Conservation (phyloP, 2,329 filamentous ascomycete species). For the Fonsecaea pedrosoi region DNA sequence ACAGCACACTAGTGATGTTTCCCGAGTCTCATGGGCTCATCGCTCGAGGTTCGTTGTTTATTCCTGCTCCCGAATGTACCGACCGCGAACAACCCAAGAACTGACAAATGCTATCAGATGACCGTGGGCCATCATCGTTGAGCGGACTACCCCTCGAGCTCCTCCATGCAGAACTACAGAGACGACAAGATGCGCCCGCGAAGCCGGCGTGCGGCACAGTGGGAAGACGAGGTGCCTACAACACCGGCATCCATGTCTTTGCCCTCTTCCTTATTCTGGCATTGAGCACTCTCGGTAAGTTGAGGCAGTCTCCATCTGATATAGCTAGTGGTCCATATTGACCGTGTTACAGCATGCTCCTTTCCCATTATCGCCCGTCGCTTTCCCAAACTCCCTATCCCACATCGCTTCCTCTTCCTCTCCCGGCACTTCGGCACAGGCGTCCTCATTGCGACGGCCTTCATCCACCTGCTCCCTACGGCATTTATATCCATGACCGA, state of each 20-base stretch:
- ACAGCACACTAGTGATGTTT: constrained; percentile 22
- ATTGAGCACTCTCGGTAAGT: constrained; percentile 64
- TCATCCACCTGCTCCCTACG: constrained; percentile 76
- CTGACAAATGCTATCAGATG: constrained; percentile 22
- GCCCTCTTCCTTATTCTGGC: constrained; percentile 70
- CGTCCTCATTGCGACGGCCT: constrained; percentile 84
- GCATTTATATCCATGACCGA: constrained; percentile 71
- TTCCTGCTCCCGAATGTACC: neutral
- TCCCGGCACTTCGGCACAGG: constrained; percentile 81
- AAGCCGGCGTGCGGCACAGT: constrained; percentile 60
- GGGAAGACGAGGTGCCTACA: constrained; percentile 55
- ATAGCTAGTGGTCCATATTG: constrained; percentile 13
- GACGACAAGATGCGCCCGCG: constrained; percentile 52
- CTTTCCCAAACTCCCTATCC: constrained; percentile 63
- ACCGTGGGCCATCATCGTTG: constrained; percentile 23
- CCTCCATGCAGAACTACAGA: constrained; percentile 58
- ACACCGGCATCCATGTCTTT: constrained; percentile 70
- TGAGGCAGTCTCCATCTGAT: neutral
- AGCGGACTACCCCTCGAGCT: constrained; percentile 41
- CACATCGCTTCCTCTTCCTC: constrained; percentile 67
- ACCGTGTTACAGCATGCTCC: constrained; percentile 61
- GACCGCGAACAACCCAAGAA: neutral
- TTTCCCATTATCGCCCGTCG: constrained; percentile 70
- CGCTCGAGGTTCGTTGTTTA: constrained; percentile 18
- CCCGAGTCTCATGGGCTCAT: constrained; percentile 13